Base-by-base conservation (phyloP, 2,329 filamentous ascomycete species). In the Cladosporium sp. region DNA sequence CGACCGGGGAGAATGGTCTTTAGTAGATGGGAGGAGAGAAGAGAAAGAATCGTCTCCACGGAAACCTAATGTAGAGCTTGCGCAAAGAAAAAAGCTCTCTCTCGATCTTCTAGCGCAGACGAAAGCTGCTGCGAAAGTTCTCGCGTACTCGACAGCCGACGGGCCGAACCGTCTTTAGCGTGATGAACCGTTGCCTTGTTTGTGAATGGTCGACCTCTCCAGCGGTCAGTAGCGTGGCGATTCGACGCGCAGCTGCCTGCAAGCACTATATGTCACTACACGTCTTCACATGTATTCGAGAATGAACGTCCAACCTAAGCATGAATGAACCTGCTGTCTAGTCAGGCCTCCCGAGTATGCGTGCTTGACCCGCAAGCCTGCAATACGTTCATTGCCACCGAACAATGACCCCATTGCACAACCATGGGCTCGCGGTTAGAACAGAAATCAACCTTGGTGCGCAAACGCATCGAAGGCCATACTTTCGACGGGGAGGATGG, bases 401-500 rank as follows among this genome's bases (percentile, higher is more conserved):
- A 27, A 9, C 22, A 4, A 27, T 27, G 22, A 27, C 22, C 5
- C 4, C 9, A 27, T 27, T 9, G n/a, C 22, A 27, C 9, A 4
- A 27, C 46, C 50, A 84, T 84, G 81, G 81, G 80, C 67, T 84
- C 81, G 55, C 72, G 78, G 57, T 72, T 83, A 55, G 77, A 84
- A 58, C 71, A 72, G 57, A 83, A 80, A 53, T 83, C 80, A 30
- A 73, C 70, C 52, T 68, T 74, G 27, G 78, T 82, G 59, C 78
- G 80, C 55, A 84, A 84, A 67, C 74, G 78, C 56, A 85, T 85
- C 59, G 78, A 82, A 55, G 76, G 70, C 55, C 82, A 95, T 69
- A 79, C 76, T 2, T 97, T 96, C 66, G 75, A 84, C 2, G 78
- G 86, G 62, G 90, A 96, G 65, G 79, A 79, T 19, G 92, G 93